phyloP scores from a whole-genome alignment of 306 rosid species.

The Lathyrus tuberosus region DNA sequence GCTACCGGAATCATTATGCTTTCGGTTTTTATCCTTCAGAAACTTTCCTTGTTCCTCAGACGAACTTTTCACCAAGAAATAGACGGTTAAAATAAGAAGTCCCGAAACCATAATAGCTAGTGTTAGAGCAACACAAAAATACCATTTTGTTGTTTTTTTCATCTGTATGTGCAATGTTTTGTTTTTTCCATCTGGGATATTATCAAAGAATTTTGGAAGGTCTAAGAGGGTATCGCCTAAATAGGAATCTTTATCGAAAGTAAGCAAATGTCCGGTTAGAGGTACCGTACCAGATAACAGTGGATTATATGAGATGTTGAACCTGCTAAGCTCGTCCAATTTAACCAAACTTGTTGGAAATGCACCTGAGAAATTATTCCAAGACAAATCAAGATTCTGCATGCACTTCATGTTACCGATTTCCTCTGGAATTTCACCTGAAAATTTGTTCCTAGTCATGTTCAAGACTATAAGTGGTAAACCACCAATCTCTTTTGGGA shows the following conservation, averaged over 20 bases:
- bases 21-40: constrained; percentile 41
- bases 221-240: constrained; percentile 62
- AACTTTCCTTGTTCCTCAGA: constrained; percentile 40
- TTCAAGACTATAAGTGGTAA: constrained; percentile 74
- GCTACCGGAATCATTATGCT: constrained; percentile 45
- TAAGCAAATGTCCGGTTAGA: constrained; percentile 60
- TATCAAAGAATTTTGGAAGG: constrained; percentile 54
- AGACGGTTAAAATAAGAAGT: constrained; percentile 49
- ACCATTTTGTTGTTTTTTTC: constrained; percentile 41
- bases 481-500: constrained; percentile 55
- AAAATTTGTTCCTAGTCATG: constrained; percentile 59
- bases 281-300: constrained; percentile 68
- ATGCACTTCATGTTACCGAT: constrained; percentile 66
- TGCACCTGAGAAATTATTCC: constrained; percentile 77
- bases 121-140: constrained; percentile 40
- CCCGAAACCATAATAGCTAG: constrained; percentile 56
- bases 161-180: neutral
- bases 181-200: constrained; percentile 27
- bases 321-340: constrained; percentile 68
- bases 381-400: constrained; percentile 77
- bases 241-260: constrained; percentile 68
- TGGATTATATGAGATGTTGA: constrained; percentile 85
- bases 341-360: constrained; percentile 70
- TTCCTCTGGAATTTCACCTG: constrained; percentile 69
- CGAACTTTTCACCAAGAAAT: constrained; percentile 48